A percentile compares a stretch with the other conserved stretches of the same genome.
Conservation (phyloP, 352 stramenopile species). For the Globisporangium cystogenes region DNA sequence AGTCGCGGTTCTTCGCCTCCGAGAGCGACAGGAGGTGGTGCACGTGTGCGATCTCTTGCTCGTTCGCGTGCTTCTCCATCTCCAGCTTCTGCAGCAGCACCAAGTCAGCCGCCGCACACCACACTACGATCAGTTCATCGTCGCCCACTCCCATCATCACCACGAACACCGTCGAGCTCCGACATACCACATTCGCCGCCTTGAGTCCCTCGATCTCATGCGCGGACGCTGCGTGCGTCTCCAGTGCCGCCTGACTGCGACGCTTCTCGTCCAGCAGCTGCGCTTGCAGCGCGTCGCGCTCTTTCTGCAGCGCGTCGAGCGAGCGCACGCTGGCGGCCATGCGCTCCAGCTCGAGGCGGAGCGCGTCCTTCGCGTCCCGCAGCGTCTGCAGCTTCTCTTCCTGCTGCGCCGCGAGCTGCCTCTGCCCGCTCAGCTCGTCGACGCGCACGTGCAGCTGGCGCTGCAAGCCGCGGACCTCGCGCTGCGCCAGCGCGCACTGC, state of each 20-base stretch:
- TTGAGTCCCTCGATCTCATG: constrained; percentile 31
- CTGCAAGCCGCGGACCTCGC: constrained; percentile 30
- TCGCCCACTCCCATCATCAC: constrained; percentile 1
- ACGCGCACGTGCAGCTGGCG: constrained; percentile 37
- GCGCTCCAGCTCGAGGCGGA: constrained; percentile 32
- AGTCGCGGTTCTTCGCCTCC: constrained; percentile 38
- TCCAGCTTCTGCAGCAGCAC: constrained; percentile 33
- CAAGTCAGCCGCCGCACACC: neutral
- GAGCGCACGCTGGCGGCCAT: constrained; percentile 17
- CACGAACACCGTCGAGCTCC: neutral
- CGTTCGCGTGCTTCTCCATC: constrained; percentile 36
- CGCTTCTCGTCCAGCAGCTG: constrained; percentile 22
- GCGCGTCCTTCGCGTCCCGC: constrained; percentile 27
- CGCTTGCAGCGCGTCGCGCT: constrained; percentile 34
- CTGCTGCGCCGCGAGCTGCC: constrained; percentile 21
- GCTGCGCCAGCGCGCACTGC: constrained; percentile 37
- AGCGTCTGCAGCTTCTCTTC: constrained; percentile 17
- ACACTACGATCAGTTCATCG: neutral
- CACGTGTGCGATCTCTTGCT: constrained; percentile 50
- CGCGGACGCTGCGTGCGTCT: constrained; percentile 17
- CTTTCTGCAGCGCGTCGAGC: constrained; percentile 30
- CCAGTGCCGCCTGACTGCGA: constrained; percentile 11
- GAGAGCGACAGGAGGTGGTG: constrained; percentile 45
- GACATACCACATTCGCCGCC: constrained; percentile 15
- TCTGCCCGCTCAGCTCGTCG: constrained; percentile 39